Percentiles rank a stretch among this genome's conserved stretches.
Conservation (phyloP, 116 monocot genomes). For the Iris pallida region DNA sequence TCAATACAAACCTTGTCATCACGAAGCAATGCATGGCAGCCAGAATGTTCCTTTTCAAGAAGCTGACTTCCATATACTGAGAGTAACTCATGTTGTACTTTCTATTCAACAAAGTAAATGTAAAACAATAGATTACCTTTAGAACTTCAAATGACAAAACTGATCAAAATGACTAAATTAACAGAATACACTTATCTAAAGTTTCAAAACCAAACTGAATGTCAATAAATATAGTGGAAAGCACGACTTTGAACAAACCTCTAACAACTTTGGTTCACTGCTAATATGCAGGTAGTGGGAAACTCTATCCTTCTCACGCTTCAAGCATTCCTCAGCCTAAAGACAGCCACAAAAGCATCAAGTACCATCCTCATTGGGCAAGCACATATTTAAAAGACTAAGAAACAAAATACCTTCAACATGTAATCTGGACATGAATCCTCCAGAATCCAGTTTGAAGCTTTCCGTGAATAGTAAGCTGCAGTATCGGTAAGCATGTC, state of each 20-base stretch:
- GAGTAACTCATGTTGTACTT: conserved; percentile 58
- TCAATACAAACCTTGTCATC: conserved; percentile 51
- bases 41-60: conserved; percentile 72
- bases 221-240: too few species aligned
- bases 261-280: conserved; percentile 69
- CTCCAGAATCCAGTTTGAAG: conserved; percentile 57
- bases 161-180: too few species aligned
- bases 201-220: too few species aligned
- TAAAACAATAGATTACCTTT: too few species aligned
- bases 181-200: too few species aligned
- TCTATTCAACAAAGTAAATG: conserved; percentile 20
- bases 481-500: conserved; percentile 53
- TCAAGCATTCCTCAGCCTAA: conserved; percentile 72
- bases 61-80: conserved; percentile 53
- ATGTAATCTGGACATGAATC: conserved; percentile 86
- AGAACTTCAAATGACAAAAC: too few species aligned
- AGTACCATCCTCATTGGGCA: not conserved
- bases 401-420: conserved; percentile 48
- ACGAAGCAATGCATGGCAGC: conserved; percentile 55
- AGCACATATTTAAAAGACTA: not conserved
- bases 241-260: conserved; percentile 31
- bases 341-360: not conserved
- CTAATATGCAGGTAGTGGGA: conserved; percentile 62
- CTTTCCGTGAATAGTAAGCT: conserved; percentile 64
- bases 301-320: conserved; percentile 66